phyloP scores from a whole-genome alignment of 2,329 filamentous ascomycete genomes.

The Colletotrichum godetiae region DNA sequence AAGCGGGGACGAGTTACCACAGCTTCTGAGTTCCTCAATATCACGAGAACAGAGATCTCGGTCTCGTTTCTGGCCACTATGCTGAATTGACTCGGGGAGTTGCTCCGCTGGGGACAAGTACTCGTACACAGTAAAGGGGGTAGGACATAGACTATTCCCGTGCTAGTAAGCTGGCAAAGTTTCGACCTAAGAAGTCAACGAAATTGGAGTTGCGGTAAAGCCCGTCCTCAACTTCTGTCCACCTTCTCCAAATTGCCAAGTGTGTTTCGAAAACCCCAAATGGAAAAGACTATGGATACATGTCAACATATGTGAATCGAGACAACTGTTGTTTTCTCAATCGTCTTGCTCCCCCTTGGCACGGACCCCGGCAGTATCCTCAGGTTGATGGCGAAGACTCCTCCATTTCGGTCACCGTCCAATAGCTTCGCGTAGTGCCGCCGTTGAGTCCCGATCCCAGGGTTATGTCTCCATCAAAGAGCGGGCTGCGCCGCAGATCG shows the following conservation, averaged over 20 bases:
- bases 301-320: not conserved
- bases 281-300: not conserved
- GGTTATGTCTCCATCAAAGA: not conserved
- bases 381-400: not conserved
- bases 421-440: not conserved
- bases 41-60: not conserved
- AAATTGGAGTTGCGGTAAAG: not conserved
- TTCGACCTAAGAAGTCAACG: not conserved
- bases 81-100: not conserved
- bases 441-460: not conserved
- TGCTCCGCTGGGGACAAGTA: not conserved
- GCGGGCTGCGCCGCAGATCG: constrained; percentile 4
- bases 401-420: not conserved
- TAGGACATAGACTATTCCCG: not conserved
- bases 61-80: not conserved
- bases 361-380: not conserved
- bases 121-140: not conserved
- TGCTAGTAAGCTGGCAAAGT: no score
- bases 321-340: not conserved
- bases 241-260: not conserved
- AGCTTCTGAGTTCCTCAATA: not conserved
- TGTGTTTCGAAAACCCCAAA: not conserved
- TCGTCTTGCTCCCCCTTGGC: not conserved
- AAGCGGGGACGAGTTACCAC: not conserved
- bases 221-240: not conserved